Base-by-base conservation (phyloP, 2,329 filamentous ascomycete genomes). In the Fusarium sp. region DNA sequence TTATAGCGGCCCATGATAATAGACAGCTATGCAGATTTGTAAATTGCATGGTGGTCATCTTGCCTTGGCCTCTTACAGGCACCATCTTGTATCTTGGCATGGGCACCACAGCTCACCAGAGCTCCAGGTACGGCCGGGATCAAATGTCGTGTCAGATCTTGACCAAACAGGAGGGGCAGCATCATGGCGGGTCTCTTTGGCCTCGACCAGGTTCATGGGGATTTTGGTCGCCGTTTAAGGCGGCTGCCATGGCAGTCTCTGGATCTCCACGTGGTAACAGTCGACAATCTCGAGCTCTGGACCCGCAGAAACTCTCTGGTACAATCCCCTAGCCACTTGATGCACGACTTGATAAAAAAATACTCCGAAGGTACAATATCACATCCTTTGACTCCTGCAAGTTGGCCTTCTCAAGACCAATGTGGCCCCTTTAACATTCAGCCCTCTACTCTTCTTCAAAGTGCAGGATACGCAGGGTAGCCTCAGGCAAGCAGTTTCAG, bases 401-500 rank as follows among this genome's bases (percentile, higher is more conserved):
- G 25, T n/a, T 18, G 16, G 5, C 16, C 18, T 50, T 52, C 27
- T 52, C 48, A 52, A 32, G 27, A 30, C 45, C 45, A 50, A 50
- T 30, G 45, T 50, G 16, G 45, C 45, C 30, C 45, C 25, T 27
- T 30, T 50, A 30, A 30, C 45, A 50, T 52, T 5, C 32, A 32
- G 48, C 48, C 45, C 25, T 50, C 45, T 50, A 8, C 48, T 52
- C 48, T 52, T 3, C 27, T 52, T 13, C 48, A 52, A 52, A 52
- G 48, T 52, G 27, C 48, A 52, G 27, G 6, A 52, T 6, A 52
- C 13, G 43, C 13, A 61, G 54, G 34, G 45, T 8, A 60, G 54
- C 56, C 63, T 64, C 30, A 73, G 71, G 71, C 67, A 68, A 50
- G 54, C 25, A 67, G 32, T 35, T 23, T 48, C 32, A 43, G 37